Evolutionary conservation across 192 early-diverging fungal genomes (phyloP).

Genomic region (Endogone sp.): DNA sequence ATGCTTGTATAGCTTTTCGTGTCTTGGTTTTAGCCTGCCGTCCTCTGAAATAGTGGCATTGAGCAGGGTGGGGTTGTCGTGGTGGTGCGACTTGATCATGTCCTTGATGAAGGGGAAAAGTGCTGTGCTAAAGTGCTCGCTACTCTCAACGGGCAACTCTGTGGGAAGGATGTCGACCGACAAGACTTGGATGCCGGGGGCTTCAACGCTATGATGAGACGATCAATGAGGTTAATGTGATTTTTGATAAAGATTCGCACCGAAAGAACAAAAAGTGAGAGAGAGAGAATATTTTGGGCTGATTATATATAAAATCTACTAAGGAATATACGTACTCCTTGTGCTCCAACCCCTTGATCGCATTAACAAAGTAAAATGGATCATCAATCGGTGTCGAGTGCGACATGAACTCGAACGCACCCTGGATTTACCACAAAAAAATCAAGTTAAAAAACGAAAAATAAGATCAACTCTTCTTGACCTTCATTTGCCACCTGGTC

Average conservation of each 20-base stretch:
- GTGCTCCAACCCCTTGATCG: slow-evolving; percentile 63
- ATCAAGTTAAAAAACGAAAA: background rate
- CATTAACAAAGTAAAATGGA: slow-evolving; percentile 92
- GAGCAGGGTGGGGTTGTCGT: background rate
- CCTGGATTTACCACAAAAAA: slow-evolving; percentile 33
- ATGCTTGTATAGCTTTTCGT: slow-evolving; percentile 48
- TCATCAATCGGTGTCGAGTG: slow-evolving; percentile 85
- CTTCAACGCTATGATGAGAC: slow-evolving; percentile 49
- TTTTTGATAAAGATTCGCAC: too few species aligned
- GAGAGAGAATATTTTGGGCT: background rate
- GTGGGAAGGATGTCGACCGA: slow-evolving; percentile 97
- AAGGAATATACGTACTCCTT: slow-evolving; percentile 64
- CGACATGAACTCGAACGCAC: slow-evolving; percentile 92
- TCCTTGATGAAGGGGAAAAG: slow-evolving; percentile 80
- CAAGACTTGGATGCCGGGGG: slow-evolving; percentile 91
- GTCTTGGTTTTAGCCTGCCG: slow-evolving; percentile 56
- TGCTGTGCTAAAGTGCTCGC: slow-evolving; percentile 86
- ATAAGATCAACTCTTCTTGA: background rate
- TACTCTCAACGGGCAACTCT: slow-evolving; percentile 93
- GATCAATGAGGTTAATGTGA: too few species aligned
- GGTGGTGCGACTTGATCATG: slow-evolving; percentile 47
- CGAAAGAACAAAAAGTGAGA: background rate
- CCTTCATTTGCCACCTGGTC: background rate
- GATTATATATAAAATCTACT: background rate
- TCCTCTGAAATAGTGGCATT: slow-evolving; percentile 73